These are phyloP conservation scores for Acanthamoeba divionensis DNA, from an alignment of 208 protist species.

Conservation along the genomic window DNA sequence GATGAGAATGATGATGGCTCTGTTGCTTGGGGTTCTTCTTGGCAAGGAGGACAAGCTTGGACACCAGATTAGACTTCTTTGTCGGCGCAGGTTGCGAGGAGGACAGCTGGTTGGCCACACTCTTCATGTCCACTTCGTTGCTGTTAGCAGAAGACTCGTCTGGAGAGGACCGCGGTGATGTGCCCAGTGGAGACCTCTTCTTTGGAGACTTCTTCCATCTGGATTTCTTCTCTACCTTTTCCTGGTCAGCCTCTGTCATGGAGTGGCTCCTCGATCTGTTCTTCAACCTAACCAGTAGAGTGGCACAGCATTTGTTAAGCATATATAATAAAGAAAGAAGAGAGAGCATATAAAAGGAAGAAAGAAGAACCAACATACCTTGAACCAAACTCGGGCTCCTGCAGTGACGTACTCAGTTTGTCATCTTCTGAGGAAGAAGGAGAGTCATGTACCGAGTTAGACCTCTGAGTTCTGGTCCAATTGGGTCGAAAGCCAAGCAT, in stretches of 20 bases:
- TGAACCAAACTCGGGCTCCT: background rate
- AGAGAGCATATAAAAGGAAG: background rate
- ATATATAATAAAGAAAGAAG: background rate
- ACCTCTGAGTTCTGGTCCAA: background rate
- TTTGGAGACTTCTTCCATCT: background rate
- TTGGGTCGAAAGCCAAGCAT: conserved; percentile 37
- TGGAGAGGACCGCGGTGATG: background rate
- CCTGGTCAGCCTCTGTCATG: conserved; percentile 14
- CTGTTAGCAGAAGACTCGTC: background rate
- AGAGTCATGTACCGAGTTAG: background rate
- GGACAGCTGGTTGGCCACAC: background rate
- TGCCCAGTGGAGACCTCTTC: background rate
- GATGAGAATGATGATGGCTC: too few species aligned
- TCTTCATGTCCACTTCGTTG: background rate
- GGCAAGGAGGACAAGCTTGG: background rate
- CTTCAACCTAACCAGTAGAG: background rate
- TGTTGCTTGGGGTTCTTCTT: conserved; percentile 44
- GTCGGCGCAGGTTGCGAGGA: background rate
- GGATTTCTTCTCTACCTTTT: background rate
- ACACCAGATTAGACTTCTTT: conserved; percentile 20
- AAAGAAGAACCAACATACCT: background rate
- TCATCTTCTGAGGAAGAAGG: background rate
- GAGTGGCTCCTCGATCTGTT: conserved; percentile 40
- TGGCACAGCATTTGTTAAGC: background rate
- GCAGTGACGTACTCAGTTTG: background rate